phyloP scores from a whole-genome alignment of 1,284 basidiomycete genomes.

The Stereum hirsutum region DNA sequence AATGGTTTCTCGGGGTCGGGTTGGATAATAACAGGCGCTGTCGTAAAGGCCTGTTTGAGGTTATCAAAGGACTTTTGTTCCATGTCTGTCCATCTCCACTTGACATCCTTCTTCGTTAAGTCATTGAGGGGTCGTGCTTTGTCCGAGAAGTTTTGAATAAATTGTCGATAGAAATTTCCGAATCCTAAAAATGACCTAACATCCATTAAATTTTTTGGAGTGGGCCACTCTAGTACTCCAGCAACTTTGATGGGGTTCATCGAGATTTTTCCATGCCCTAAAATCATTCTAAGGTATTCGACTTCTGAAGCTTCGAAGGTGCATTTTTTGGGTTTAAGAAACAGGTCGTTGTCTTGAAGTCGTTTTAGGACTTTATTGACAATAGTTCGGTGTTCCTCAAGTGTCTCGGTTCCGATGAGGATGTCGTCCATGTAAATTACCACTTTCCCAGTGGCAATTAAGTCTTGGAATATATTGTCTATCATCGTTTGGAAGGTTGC shows the following conservation, averaged over 20 bases:
- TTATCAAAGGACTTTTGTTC: conserved; percentile 15
- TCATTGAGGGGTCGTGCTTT: background rate
- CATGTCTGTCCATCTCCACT: conserved; percentile 4
- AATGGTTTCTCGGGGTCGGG: background rate
- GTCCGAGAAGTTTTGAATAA: conserved; percentile 1
- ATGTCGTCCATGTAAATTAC: background rate
- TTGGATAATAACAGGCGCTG: conserved; percentile 17
- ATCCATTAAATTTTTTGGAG: conserved; percentile 8
- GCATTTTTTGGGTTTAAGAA: conserved; percentile 27
- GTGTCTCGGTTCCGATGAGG: background rate
- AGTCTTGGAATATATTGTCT: background rate
- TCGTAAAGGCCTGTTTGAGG: conserved; percentile 18
- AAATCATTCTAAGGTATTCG: conserved; percentile 27
- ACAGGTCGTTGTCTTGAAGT: conserved; percentile 19
- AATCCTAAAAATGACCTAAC: conserved; percentile 14
- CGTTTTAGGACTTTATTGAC: conserved; percentile 20
- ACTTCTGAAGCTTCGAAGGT: conserved; percentile 21
- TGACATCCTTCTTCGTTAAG: conserved; percentile 7
- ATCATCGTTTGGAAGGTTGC: conserved; percentile 16
- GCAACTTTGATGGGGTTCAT: conserved; percentile 9
- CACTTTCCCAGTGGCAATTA: background rate
- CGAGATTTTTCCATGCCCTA: conserved; percentile 10
- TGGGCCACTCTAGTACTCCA: conserved; percentile 5
- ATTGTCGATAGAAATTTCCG: conserved; percentile 6
- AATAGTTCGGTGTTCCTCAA: conserved; percentile 14